Evolutionary conservation across 345 rosid species (phyloP), one percentile per base, ranked within the genome.

Genomic region (Populus simonii): DNA sequence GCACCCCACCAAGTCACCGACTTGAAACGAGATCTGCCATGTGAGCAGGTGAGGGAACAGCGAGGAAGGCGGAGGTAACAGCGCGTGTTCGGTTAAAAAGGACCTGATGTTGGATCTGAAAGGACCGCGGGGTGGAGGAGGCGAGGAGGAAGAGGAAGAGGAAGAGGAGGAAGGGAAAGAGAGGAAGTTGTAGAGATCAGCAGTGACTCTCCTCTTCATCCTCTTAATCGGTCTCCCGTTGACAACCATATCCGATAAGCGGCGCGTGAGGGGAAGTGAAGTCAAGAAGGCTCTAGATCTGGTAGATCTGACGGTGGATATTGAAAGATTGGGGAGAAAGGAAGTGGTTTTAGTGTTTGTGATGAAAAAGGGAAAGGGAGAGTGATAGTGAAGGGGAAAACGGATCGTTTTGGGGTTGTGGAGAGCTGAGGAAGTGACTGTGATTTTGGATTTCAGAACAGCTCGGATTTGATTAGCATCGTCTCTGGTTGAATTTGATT

Each of bases 201-300:
- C 93, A 4, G 95, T 88, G 72, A 89, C 90, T 74, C 93, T 88
- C 66, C 92, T 81, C 88, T 88, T 91, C 92, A 87, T 81, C 78
- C 90, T 85, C 85, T 91, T 91, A 67, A 88, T 31, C 2, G 93
- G 90, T 76, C 90, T 80, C 3, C 84, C 89, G 84, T 85, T 86
- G 7, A 89, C 89, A 61, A 89, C 95, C 83, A 89, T 86, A 41
- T 31, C 76, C 79, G 23, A 22, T n/a, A 57, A 74, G 78, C 67
- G 81, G 85, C 76, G 82, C 79, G 85, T 63, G 73, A 38, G 38
- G 3, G 33, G 5, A 20, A 17, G 35, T 11, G 1, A 7, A 39
- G 36, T 25, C 17, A 27, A 76, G 69, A 78, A 73, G 79, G 68
- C 1, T 5, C 10, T 39, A 71, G 81, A 61, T 75, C 66, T 63